These are phyloP conservation scores for Aspergillus ruber DNA, from an alignment of 2,329 filamentous ascomycete genomes.

Conservation along the genomic window DNA sequence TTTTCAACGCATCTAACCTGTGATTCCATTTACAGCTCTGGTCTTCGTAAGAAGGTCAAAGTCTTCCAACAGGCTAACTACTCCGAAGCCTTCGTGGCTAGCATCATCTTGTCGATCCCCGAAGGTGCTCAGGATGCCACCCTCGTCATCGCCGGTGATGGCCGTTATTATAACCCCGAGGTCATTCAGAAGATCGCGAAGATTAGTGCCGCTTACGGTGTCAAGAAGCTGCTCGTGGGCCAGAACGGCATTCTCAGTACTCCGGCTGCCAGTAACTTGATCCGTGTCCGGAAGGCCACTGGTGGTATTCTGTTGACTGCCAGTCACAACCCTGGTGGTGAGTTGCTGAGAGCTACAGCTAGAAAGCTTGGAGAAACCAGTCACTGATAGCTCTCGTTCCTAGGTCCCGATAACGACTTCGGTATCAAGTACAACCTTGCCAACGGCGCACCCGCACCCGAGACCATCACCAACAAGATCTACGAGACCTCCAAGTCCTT, in stretches of 20 bases:
- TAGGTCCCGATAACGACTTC: constrained; percentile 89
- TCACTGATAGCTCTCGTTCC: background rate
- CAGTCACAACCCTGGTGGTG: constrained; percentile 96
- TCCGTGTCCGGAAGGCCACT: constrained; percentile 88
- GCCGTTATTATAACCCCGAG: constrained; percentile 94
- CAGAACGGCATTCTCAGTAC: constrained; percentile 96
- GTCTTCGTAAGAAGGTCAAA: constrained; percentile 97
- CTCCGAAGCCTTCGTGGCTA: constrained; percentile 90
- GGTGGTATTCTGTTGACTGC: constrained; percentile 95
- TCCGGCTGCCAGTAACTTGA: constrained; percentile 90
- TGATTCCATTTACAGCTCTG: constrained; percentile 59
- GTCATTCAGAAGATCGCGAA: constrained; percentile 95
- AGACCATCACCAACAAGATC: constrained; percentile 97
- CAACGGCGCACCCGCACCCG: constrained; percentile 92
- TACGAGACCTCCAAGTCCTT: constrained; percentile 85
- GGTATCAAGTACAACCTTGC: constrained; percentile 99
- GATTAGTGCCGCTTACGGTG: constrained; percentile 92
- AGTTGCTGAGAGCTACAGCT: constrained; percentile 27
- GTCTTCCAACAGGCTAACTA: constrained; percentile 95
- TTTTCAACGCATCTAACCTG: constrained; percentile 7
- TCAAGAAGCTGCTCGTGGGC: constrained; percentile 97
- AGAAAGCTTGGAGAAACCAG: background rate
- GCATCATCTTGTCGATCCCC: constrained; percentile 91
- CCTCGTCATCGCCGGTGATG: constrained; percentile 95
- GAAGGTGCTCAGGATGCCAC: constrained; percentile 83